These are phyloP conservation scores for Pseudopithomyces chartarum DNA, from an alignment of 2,329 filamentous ascomycete genomes.

Conservation along the genomic window DNA sequence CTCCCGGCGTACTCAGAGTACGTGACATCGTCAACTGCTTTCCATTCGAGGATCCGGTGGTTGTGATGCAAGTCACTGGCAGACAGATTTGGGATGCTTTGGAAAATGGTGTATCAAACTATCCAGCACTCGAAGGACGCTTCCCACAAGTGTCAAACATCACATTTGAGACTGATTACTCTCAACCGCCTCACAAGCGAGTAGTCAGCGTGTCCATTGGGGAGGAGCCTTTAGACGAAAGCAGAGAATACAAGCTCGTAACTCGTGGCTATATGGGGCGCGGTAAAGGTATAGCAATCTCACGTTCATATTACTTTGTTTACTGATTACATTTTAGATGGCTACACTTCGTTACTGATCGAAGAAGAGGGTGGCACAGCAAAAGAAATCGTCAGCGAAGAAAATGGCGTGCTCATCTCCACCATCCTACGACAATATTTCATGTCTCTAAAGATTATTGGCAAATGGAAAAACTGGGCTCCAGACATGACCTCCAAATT, in stretches of 20 bases:
- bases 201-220: slow-evolving; percentile 67
- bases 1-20: slow-evolving; percentile 75
- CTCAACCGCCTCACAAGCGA: slow-evolving; percentile 63
- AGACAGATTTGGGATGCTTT: slow-evolving; percentile 76
- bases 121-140: slow-evolving; percentile 80
- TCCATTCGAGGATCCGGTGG: slow-evolving; percentile 88
- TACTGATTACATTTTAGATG: slow-evolving; percentile 58
- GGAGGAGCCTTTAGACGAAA: slow-evolving; percentile 64
- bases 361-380: slow-evolving; percentile 75
- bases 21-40: slow-evolving; percentile 89
- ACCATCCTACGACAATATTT: slow-evolving; percentile 91
- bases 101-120: slow-evolving; percentile 80
- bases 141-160: slow-evolving; percentile 91
- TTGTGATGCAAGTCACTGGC: slow-evolving; percentile 74
- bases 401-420: slow-evolving; percentile 85
- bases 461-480: slow-evolving; percentile 77
- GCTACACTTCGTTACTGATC: slow-evolving; percentile 77
- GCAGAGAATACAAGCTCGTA: slow-evolving; percentile 71
- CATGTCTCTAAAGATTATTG: slow-evolving; percentile 80
- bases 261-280: slow-evolving; percentile 89
- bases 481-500: slow-evolving; percentile 68
- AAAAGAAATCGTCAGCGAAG: slow-evolving; percentile 80
- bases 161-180: slow-evolving; percentile 72
- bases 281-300: slow-evolving; percentile 61
- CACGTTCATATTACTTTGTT: neutral